Base-by-base conservation (phyloP, 495 filamentous ascomycete genomes). In the Penicillium longicatenatum region DNA sequence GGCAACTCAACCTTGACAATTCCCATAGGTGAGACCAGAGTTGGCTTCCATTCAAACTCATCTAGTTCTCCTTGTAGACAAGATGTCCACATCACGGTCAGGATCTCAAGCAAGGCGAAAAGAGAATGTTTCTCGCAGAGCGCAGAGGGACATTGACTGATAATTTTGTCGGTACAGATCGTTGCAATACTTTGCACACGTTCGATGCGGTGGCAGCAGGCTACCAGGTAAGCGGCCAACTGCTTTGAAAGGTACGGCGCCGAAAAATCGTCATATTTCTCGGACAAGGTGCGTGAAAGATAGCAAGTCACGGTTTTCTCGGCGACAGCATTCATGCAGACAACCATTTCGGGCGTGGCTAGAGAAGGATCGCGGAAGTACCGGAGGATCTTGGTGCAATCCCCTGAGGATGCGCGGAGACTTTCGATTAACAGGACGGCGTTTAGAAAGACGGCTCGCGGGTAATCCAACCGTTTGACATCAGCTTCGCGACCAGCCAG, bases 351-450 rank as follows among this genome's bases (percentile, higher is more conserved):
- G 16, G 86, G 84, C 12, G 79, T 84, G 39, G 89, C 86, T 67
- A 98, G 84, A 63, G 88, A 90, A 5, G 90, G 91, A 64, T 98
- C 94, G 3, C 93, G 82, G 71, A 97, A 98, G 74, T 98, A 98
- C 16, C 83, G 83, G 14, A 97, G 79, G 20, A 89, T 86, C 64
- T 93, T 89, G 30, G 91, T 93, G 70, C 91, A 96, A 61, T 95
- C 87, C 21, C 94, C 95, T 16, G 86, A 79, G 55, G 85, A 84
- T 21, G 91, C 91, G 56, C 95, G 85, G 26, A 97, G 76, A 61
- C 81, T 91, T 69, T 97, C 94, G 19, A 98, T 83, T 8, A 97
- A 76, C 59, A 91, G 85, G 6, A 92, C 87, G 20, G 95, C 87
- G 54, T 92, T 93, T 1, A 98, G 79, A 62, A 97, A 98, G 20